Evolutionary conservation across 305 asterid species (phyloP), one percentile per base, ranked within the genome.

Genomic region (Fraxinus xanthoxyloides): DNA sequence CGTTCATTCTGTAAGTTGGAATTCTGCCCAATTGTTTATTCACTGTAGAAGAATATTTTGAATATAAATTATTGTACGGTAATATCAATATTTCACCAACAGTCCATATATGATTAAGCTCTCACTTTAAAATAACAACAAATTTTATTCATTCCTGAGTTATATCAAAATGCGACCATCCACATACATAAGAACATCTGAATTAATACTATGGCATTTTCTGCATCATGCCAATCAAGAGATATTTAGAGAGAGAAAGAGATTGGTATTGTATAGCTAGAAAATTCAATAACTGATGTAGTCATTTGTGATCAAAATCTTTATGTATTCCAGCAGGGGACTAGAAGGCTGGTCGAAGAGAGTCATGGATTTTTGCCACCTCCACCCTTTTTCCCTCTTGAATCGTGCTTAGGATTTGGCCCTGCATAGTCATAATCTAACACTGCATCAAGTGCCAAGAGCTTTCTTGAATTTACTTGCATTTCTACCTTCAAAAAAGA

Each of bases 391-490:
- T 38, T 90, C 72, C 92, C 93, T 84, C 89, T 86, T 13, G 95
- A 87, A 15, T 90, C 92, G 75, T 92, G 94, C 87, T 83, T 90
- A 6, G 87, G 89, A 79, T 92, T 92, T 30, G 93, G 85, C 8
- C 91, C 90, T 3, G 94, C 89, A 15, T 88, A 82, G 38, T 88
- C 92, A 26, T 92, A 91, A 86, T 91, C 95, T 30, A 87, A 80
- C 56, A 86, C 77, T 2, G 69, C 40, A 7, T 84, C 81, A 10
- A 84, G 23, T 77, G 81, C 83, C 76, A 90, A 72, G 23, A 91
- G 87, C 88, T 90, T 91, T 84, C 91, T 89, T 85, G 91, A 80
- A 46, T 46, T 86, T 31, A 21, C 85, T 65, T 51, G 23, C 19
- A 67, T 15, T 56, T 77, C 81, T 40, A 76, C 85, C 91, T 87